phyloP scores from a whole-genome alignment of 768 basidiomycete species.

The Russula ochroleuca region DNA sequence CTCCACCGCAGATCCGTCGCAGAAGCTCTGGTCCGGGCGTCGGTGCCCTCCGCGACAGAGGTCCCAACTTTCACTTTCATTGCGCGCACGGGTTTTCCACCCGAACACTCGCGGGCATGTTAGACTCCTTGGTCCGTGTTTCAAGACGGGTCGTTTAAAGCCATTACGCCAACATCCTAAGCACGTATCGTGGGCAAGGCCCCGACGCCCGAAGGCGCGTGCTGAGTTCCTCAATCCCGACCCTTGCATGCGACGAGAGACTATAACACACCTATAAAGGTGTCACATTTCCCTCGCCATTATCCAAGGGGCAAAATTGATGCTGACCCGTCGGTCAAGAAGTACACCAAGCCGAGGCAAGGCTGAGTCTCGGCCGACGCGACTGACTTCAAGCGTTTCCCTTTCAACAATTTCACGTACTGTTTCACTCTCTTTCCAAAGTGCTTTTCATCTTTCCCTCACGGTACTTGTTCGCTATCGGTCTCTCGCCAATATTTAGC shows the following conservation, averaged over 20 bases:
- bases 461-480: conserved; percentile 82
- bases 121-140: conserved; percentile 86
- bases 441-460: conserved; percentile 81
- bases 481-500: conserved; percentile 80
- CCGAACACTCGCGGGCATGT: conserved; percentile 78
- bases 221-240: conserved; percentile 62
- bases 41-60: conserved; percentile 63
- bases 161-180: conserved; percentile 76
- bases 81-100: conserved; percentile 64
- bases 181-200: conserved; percentile 48
- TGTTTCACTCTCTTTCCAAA: conserved; percentile 78
- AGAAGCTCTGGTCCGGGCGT: conserved; percentile 71
- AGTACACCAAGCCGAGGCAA: conserved; percentile 51
- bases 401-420: conserved; percentile 80
- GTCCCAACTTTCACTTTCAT: conserved; percentile 70
- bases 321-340: conserved; percentile 59
- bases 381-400: conserved; percentile 74
- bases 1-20: conserved; percentile 75
- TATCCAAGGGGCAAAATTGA: conserved; percentile 60
- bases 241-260: conserved; percentile 48
- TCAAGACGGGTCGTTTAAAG: conserved; percentile 79
- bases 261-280: conserved; percentile 62
- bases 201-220: conserved; percentile 49
- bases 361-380: conserved; percentile 51
- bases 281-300: conserved; percentile 59